Base-by-base conservation (phyloP, 495 filamentous ascomycete genomes). In the Penicillium samsonianum region DNA sequence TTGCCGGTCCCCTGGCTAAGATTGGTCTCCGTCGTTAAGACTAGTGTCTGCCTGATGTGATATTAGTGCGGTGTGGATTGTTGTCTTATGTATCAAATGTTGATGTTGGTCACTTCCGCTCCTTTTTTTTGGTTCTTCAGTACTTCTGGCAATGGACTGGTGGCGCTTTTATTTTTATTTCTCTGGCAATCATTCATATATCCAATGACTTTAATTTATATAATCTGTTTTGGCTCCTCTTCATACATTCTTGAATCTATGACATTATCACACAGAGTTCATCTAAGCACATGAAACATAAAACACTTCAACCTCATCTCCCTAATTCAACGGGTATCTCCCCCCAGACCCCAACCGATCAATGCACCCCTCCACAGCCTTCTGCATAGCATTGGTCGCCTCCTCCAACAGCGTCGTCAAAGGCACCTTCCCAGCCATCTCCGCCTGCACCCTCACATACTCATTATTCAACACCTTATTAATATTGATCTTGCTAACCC, bases 381-480 rank as follows among this genome's bases (percentile, higher is more conserved):
- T 79, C 75, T 91, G 88, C 84, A 92, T 91, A 42, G 76, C 81
- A 59, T 79, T 70, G 23, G 88, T 92, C 11, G 84, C 85, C 62
- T 86, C 83, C 75, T 90, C 89, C 56, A 92, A 83, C 50, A 91
- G 69, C 35, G 78, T 77, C 38, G 87, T 92, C 69, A 92, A 68
- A 8, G 85, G 82, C 26, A 69, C 72, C 74, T 87, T 85, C 1
- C 83, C 86, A 10, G 79, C 79, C 77, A 84, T 86, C 76, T 90
- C 86, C 59, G 79, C 73, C 79, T 84, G 82, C 41, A 87, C 82
- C 58, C 78, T 70, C 41, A 82, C 78, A 67, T 87, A 92, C 67
- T 82, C 81, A 63, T 83, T 81, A 69, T 91, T 90, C 78, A 94
- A 80, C 44, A 88, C 84, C 73, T 90, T 88, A 69, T 94, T 92